A percentile compares a stretch with the other conserved stretches of the same genome.
phyloP scores from a whole-genome alignment of 495 filamentous ascomycete species.

The Aspergillus ellipticus region DNA sequence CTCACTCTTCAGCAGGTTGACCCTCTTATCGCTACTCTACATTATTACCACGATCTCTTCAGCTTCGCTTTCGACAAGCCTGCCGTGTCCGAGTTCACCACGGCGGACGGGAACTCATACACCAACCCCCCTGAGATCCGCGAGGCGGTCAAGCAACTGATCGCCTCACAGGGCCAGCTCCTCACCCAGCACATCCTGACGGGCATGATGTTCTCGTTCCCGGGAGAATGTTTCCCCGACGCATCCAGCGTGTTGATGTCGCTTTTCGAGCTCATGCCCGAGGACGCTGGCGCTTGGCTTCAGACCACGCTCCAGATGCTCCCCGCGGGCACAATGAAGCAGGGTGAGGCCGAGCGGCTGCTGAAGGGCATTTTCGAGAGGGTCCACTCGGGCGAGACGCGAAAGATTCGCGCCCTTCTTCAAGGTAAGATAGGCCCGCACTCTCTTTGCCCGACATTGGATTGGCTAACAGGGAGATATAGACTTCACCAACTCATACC shows the following conservation, averaged over 20 bases:
- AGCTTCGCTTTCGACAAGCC: conserved; percentile 79
- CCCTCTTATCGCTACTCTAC: conserved; percentile 83
- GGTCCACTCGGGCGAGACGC: conserved; percentile 66
- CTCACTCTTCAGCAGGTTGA: conserved; percentile 86
- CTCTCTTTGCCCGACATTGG: background rate
- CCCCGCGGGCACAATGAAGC: conserved; percentile 73
- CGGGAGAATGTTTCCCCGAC: conserved; percentile 89
- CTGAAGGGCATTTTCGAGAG: conserved; percentile 62
- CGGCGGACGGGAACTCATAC: conserved; percentile 36
- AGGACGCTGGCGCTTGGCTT: conserved; percentile 73
- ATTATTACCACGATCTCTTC: conserved; percentile 90
- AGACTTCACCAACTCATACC: conserved; percentile 94
- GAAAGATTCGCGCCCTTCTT: conserved; percentile 77
- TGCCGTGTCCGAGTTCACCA: conserved; percentile 63
- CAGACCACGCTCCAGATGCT: conserved; percentile 78
- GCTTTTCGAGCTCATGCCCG: conserved; percentile 81
- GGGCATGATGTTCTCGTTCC: conserved; percentile 99
- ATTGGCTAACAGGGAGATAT: conserved; percentile 11
- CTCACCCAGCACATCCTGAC: conserved; percentile 83
- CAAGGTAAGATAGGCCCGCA: conserved; percentile 49
- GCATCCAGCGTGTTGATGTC: conserved; percentile 86
- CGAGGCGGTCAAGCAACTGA: conserved; percentile 65
- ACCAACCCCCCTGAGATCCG: conserved; percentile 61
- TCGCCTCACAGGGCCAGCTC: conserved; percentile 67
- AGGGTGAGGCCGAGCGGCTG: conserved; percentile 59